Evolutionary conservation across 2,329 filamentous ascomycete genomes (phyloP).

Genomic region (Stagonosporopsis vannaccii): DNA sequence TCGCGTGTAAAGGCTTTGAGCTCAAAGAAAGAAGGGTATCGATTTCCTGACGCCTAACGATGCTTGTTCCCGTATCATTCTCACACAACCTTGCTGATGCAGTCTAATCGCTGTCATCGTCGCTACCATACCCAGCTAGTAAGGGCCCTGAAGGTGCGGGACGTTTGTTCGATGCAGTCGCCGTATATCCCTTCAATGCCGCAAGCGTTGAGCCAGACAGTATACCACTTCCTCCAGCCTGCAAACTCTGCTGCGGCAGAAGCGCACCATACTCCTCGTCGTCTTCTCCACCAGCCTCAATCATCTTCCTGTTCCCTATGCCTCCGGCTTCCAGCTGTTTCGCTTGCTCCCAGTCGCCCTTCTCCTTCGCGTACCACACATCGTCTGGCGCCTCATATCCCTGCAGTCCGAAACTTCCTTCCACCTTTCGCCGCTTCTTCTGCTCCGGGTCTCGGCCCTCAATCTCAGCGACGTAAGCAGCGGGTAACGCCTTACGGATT

Average conservation of each 20-base stretch:
- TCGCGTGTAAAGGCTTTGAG: neutral
- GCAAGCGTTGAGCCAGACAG: constrained; percentile 83
- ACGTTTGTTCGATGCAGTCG: constrained; percentile 57
- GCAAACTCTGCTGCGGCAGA: constrained; percentile 32
- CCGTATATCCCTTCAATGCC: constrained; percentile 68
- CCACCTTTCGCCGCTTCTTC: constrained; percentile 85
- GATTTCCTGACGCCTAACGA: constrained; percentile 17
- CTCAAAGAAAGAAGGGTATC: constrained; percentile 21
- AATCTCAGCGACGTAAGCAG: constrained; percentile 90
- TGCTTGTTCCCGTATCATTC: constrained; percentile 5
- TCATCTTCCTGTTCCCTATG: constrained; percentile 59
- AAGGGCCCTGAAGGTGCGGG: constrained; percentile 63
- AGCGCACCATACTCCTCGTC: constrained; percentile 16
- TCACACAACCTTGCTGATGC: constrained; percentile 8
- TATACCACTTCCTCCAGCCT: constrained; percentile 65
- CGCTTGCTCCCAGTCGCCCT: constrained; percentile 70
- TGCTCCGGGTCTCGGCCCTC: constrained; percentile 90
- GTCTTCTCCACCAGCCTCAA: constrained; percentile 54
- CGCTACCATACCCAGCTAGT: constrained; percentile 87
- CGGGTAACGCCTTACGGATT: constrained; percentile 84
- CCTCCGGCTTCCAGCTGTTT: constrained; percentile 65
- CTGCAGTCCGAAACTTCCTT: constrained; percentile 83
- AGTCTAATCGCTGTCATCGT: constrained; percentile 73
- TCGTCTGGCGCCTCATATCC: constrained; percentile 95
- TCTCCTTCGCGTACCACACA: constrained; percentile 86